Conservation (phyloP, 2,329 filamentous ascomycete species). For the Fusarium nelsonii region DNA sequence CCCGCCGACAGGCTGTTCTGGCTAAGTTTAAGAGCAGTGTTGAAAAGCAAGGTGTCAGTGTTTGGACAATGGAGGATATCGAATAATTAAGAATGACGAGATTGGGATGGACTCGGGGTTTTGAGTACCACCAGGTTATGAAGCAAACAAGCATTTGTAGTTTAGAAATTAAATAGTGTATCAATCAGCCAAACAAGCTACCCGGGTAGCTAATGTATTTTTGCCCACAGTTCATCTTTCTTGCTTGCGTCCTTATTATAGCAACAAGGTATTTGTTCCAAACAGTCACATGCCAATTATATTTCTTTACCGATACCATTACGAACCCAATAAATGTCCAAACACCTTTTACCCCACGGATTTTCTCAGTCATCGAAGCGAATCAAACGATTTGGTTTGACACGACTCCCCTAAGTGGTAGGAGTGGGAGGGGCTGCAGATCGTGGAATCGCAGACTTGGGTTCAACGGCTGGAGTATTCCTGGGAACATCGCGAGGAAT, state of each 20-base stretch:
- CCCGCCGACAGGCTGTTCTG: constrained; percentile 66
- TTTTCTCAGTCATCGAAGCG: constrained; percentile 20
- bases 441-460: constrained; percentile 30
- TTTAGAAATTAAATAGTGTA: constrained; percentile 50
- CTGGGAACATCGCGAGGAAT: constrained; percentile 28
- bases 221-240: not conserved
- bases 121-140: constrained; percentile 28
- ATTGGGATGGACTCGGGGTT: constrained; percentile 11
- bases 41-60: constrained; percentile 62
- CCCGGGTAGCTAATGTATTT: constrained; percentile 25
- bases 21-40: constrained; percentile 64
- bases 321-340: not conserved
- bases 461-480: constrained; percentile 19
- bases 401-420: constrained; percentile 2
- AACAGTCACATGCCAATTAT: not conserved
- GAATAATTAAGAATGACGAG: constrained; percentile 52
- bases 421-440: constrained; percentile 21
- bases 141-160: constrained; percentile 44
- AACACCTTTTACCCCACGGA: constrained; percentile 29
- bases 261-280: not conserved
- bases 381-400: not conserved
- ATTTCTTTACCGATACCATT: not conserved
- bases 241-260: not conserved
- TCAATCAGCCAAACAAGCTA: constrained; percentile 36
- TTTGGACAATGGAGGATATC: constrained; percentile 64